Base-by-base conservation (phyloP, 2,329 filamentous ascomycete species). In the Microcera coccophila region DNA sequence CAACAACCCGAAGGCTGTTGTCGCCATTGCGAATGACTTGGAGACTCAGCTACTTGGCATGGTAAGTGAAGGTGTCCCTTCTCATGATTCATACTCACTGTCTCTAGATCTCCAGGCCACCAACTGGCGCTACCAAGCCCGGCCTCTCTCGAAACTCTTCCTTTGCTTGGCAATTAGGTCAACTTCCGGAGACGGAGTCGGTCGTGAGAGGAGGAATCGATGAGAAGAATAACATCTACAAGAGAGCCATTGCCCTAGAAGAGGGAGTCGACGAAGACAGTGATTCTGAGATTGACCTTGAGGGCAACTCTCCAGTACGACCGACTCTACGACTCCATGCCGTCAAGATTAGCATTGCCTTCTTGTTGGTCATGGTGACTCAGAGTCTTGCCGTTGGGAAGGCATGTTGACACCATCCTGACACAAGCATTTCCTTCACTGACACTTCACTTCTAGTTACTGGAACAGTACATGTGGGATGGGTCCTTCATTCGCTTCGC, bases 181-280 rank as follows among this genome's bases (percentile, higher is more conserved):
- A 57, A 36, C 52, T 41, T 28, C 49, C 53, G 0, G 55, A 57
- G 28, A 57, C 53, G 0, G 55, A 58, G 17, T 53, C 56, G 5
- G 54, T 54, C 8, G 45, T 59, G 4, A 55, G 56, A 12, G 56
- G 56, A 18, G 56, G 48, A 2, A 54, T 59, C 34, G 51, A 59
- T 17, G 56, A 59, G 45, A 56, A 44, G 22, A 48, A 59, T 32
- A 50, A 54, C 18, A 28, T 59, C 11, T 59, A 58, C 34, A 49
- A 50, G 11, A 47, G 43, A 1, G 56, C 56, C 8, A 49, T 59
- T 39, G 49, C 54, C 21, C 54, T 59, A 2, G 56, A 59, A 8
- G 57, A 59, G 38, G 57, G 57, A 1, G 44, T 63, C 4, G 44
- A 29, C 3, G 55, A 54, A 0, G 39, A 26, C 0, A 51, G 56